Evolutionary conservation across 805 yeast species (phyloP), one percentile per base, ranked within the genome.

Genomic region (Candida patagonica): DNA sequence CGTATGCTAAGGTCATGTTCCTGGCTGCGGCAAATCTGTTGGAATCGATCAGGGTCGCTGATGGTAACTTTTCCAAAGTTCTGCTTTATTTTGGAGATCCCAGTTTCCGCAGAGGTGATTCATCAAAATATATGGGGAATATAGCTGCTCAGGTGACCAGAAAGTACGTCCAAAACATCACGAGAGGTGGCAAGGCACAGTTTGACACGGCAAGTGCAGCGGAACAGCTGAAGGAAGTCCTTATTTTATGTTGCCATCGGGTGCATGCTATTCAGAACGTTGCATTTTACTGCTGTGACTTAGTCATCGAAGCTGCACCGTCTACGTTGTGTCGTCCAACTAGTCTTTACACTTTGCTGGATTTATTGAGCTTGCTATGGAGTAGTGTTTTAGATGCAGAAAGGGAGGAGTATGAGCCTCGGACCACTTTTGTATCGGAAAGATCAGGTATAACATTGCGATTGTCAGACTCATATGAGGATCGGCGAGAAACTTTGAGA

Each of bases 51-150:
- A 70, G 99, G 43, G 83, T 83, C 16, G 24, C 23, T 22, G 68
- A 80, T 6, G 97, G 96, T 10, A 79, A 80, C 47, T 81, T 95
- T 48, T 78, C 94, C 0, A 76, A 78, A n/a, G 66, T 77, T 26
- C 68, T 89, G 40, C 68, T 71, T 29, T 92, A 92, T 61, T 80
- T 81, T 50, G 81, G 92, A 1, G 97, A 92, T 54, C 92, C 95
- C 2, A 80, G 94, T 0, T 68, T 85, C 46, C 67, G 71, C 26
- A 67, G 83, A 26, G 71, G 77, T 26, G 84, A 79, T 7, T 71
- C 86, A 10, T 83, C 79, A 40, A 78, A 72, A 46, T 76, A 72
- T 43, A 71, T 88, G 57, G 79, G 79, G 0, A 68, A 71, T 4
- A 72, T 89, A 43, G 74, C 89, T 0, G 68, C 67, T 44, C 67